Conservation (phyloP, 768 basidiomycete species). For the Termitomyces sp. region DNA sequence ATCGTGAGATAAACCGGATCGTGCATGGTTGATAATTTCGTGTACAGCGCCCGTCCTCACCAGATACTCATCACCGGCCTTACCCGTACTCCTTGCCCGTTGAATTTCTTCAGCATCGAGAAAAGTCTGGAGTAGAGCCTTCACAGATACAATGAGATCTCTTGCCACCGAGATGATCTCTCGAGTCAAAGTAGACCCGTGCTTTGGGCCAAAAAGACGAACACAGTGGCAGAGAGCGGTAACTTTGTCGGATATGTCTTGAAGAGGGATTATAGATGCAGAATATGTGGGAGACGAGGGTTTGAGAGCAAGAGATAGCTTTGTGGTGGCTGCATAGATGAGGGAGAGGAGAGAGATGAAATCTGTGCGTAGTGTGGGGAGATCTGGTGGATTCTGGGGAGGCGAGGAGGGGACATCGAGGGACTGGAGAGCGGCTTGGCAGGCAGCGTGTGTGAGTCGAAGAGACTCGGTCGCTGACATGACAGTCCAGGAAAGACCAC, state of each 20-base stretch:
- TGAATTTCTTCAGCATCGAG: conserved; percentile 29
- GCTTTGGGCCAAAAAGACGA: conserved; percentile 36
- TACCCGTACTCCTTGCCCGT: conserved; percentile 18
- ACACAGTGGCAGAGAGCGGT: conserved; percentile 50
- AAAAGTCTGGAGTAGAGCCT: conserved; percentile 42
- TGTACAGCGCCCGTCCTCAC: conserved; percentile 59
- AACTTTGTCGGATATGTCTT: conserved; percentile 48
- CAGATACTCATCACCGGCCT: conserved; percentile 46
- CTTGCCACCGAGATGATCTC: conserved; percentile 39
- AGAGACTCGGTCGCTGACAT: conserved; percentile 21
- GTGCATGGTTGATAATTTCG: conserved; percentile 52
- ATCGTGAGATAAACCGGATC: conserved; percentile 49
- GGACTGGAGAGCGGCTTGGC: conserved; percentile 32
- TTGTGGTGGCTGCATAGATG: conserved; percentile 55
- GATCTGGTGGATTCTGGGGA: conserved; percentile 23
- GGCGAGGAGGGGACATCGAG: conserved; percentile 18
- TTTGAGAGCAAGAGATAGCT: conserved; percentile 60
- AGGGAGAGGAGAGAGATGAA: conserved; percentile 55
- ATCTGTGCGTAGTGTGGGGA: conserved; percentile 49
- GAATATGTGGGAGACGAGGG: conserved; percentile 51
- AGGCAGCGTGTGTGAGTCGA: conserved; percentile 31
- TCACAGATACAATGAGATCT: conserved; percentile 42
- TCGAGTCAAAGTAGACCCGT: conserved; percentile 45
- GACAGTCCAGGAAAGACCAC: conserved; percentile 4
- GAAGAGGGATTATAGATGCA: conserved; percentile 49